Evolutionary conservation across 139 green algal species (phyloP), one percentile per base, ranked within the genome.

Genomic region (Chlorella sp.): DNA sequence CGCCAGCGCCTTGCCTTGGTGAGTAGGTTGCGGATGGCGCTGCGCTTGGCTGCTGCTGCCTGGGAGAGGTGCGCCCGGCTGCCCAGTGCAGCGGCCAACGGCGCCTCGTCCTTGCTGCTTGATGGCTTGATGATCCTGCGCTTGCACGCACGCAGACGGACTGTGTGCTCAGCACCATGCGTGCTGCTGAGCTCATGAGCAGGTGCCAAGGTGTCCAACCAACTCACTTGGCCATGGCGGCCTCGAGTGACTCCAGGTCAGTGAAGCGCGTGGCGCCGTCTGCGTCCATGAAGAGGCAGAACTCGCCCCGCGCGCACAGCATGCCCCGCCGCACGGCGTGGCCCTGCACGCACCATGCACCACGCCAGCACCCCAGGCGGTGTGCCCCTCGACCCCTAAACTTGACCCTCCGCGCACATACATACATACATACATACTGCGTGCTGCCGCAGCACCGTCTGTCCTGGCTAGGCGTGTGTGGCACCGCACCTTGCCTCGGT

Each of bases 211-310:
- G n/a, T n/a, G n/a, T n/a, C n/a, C n/a, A n/a, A n/a, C 55, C 55
- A 10, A 64, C 55, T 30, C 31, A 73, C 69, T 67, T 76, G 33
- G 30, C 75, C 70, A 97, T 72, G 50, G 78, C 81, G 5, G 33
- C 76, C 75, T 97, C 87, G 32, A 98, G 81, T 23, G 77, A 82
- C 73, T 95, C 91, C 71, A 97, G 35, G 72, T 98, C 94, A 2
- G 74, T 82, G 31, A 97, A 80, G 1, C 79, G 74, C 3, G 94
- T 98, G 10, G 94, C 94, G 2, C 93, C 85, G 30, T 89, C 84
- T 81, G 80, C 90, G 69, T 98, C 95, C 80, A 91, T 88, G 49
- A 98, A 89, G 42, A 99, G 88, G 23, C 95, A 69, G 74, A 80
- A 77, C 81, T 93, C 80, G 0, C 92, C 93, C 2, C 89, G 76